Evolutionary conservation across 495 filamentous ascomycete genomes (phyloP), one percentile per base, ranked within the genome.

Genomic region (Elaphomyces granulatus): DNA sequence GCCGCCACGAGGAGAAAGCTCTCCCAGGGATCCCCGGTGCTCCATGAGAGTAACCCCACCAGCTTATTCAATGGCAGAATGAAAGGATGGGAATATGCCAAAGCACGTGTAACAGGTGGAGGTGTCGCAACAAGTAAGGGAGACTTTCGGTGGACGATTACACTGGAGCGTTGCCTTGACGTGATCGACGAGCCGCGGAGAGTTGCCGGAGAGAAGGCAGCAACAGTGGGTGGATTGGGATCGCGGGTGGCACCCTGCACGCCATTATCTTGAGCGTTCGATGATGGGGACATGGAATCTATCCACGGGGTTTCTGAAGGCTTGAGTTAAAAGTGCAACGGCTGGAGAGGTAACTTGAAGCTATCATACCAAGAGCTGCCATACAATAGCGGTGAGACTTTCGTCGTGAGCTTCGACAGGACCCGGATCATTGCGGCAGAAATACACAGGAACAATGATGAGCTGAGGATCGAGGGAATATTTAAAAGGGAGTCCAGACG

Each of bases 81-180:
- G 53, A 94, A 96, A 1, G 88, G 86, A 58, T 95, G 86, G 16
- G 85, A 92, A 53, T 95, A 93, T 42, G 86, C 87, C 37, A 99
- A 70, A 0, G 87, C 85, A 34, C 87, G 73, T 4, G 90, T 96
- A 52, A 99, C 75, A 53, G 87, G 80, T 2, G 90, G 92, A 20
- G 90, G 90, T 21, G 90, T 99, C 9, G 88, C 84, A 36, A 92
- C 78, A 21, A 99, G 70, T 17, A 99, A 63, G 15, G 92, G 90
- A 3, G 83, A 92, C 60, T 96, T 99, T 55, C 90, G 87, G 58
- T 96, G 87, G 1, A 99, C 87, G 39, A 96, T 75, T 48, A 96
- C 83, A 42, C 84, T 90, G 30, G 83, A 88, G 35, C 86, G 77
- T 41, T 85, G 75, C 49, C 80, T 79, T 28, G 78, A 78, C 16